phyloP scores from a whole-genome alignment of 2,329 filamentous ascomycete species.

The Botrytis paeoniae region DNA sequence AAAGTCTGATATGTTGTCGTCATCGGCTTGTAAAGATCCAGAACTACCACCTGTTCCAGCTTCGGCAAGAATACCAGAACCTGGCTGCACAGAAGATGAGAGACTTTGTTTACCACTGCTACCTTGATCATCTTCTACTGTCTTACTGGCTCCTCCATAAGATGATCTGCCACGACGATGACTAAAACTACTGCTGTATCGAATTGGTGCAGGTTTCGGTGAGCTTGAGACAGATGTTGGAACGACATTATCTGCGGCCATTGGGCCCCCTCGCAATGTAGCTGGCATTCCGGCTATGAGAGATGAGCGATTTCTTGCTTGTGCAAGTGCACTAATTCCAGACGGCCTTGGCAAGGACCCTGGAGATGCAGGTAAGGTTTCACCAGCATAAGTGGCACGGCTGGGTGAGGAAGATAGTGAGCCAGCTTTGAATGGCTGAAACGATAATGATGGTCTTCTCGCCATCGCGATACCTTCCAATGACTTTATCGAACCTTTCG shows the following conservation, averaged over 20 bases:
- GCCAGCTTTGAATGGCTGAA: constrained; percentile 94
- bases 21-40: constrained; percentile 69
- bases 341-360: constrained; percentile 50
- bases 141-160: constrained; percentile 66
- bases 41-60: constrained; percentile 64
- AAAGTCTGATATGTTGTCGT: constrained; percentile 92
- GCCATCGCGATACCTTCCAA: constrained; percentile 51
- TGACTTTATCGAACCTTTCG: constrained; percentile 40
- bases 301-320: constrained; percentile 67
- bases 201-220: constrained; percentile 71
- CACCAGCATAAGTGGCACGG: constrained; percentile 36
- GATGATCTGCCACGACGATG: constrained; percentile 78
- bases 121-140: constrained; percentile 66
- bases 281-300: constrained; percentile 73
- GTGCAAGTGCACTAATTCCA: constrained; percentile 49
- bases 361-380: constrained; percentile 50
- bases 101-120: constrained; percentile 80
- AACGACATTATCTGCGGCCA: constrained; percentile 57
- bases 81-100: constrained; percentile 68
- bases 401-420: constrained; percentile 85
- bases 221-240: constrained; percentile 70
- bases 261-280: constrained; percentile 64
- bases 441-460: constrained; percentile 79
- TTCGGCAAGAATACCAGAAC: constrained; percentile 75
- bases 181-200: constrained; percentile 92